Base-by-base conservation (phyloP, 352 stramenopile species). In the Phytopythium aichiense region DNA sequence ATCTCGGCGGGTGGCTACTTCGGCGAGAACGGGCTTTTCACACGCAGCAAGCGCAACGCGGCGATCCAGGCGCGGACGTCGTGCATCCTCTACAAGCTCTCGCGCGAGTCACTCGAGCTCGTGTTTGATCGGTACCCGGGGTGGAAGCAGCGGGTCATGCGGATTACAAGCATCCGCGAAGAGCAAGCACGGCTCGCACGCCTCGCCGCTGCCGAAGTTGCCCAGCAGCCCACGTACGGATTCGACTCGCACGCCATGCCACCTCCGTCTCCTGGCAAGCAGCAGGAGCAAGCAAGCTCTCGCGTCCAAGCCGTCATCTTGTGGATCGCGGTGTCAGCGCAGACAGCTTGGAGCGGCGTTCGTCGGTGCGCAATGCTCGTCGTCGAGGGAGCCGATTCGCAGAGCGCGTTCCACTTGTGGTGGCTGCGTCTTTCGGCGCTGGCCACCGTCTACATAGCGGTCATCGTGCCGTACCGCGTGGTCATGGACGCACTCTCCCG, bases 381-480 rank as follows among this genome's bases (percentile, higher is more conserved):
- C 1, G 31, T 67, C 1, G 51, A 75, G 9, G 74, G 74, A 43
- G 59, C 68, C 1, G 63, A 76, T 13, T 71, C 79, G 1, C 77
- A 89, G 53, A 86, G 73, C 23, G 30, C 33, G 8, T 69, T 84
- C n/a, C 69, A 89, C 31, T 56, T 82, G 2, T 25, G 35, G 16
- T 89, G 77, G 79, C 59, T 89, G 5, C 60, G 65, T 0, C 37
- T 81, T 0, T 76, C 66, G 38, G 57, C 53, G 13, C 43, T 66
- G 33, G 73, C 61, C 38, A 76, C 68, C 9, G 52, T 87, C 37
- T 87, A 74, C 54, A 77, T 76, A 5, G 68, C 73, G 0, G 55
- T 78, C 3, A 61, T 88, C 7, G 68, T 79, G 23, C 79, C 79
- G 0, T 88, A 88, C 22, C 72, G 74, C 28, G 68, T 88, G n/a